Percentiles rank a stretch among this genome's conserved stretches.
phyloP scores from a whole-genome alignment of 148 eudicot genomes.

The Selenicereus undatus region DNA sequence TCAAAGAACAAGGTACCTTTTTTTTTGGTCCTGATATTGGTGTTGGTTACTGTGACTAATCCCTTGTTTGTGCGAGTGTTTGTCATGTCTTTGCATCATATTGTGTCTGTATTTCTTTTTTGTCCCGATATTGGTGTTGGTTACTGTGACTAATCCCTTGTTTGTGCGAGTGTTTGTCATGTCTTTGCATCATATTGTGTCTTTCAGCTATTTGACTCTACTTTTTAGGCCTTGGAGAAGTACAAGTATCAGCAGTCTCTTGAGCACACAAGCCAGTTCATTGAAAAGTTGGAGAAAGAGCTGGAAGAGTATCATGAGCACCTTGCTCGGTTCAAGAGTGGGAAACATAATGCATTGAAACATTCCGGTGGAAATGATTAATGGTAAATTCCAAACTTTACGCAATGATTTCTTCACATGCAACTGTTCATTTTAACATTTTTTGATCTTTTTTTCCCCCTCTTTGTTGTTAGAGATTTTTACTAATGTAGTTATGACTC shows the following conservation, averaged over 20 bases:
- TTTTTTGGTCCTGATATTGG: background rate
- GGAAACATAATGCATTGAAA: conserved; percentile 33
- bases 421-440: background rate
- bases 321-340: conserved; percentile 49
- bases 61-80: conserved; percentile 4
- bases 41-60: background rate
- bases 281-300: conserved; percentile 86
- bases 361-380: conserved; percentile 20
- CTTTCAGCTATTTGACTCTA: background rate
- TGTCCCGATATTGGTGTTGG: background rate
- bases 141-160: background rate
- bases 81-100: background rate
- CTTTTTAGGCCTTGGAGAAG: conserved; percentile 78
- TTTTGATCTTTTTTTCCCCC: background rate
- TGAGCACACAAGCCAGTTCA: conserved; percentile 93
- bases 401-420: background rate
- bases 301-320: conserved; percentile 82
- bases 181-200: background rate
- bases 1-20: conserved; percentile 96
- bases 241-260: conserved; percentile 82
- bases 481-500: background rate
- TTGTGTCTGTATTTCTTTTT: too few species aligned
- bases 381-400: conserved; percentile 20
- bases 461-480: background rate
- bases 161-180: background rate